Conservation (phyloP, 192 early-diverging fungal species). For the Coemansia sp. region DNA sequence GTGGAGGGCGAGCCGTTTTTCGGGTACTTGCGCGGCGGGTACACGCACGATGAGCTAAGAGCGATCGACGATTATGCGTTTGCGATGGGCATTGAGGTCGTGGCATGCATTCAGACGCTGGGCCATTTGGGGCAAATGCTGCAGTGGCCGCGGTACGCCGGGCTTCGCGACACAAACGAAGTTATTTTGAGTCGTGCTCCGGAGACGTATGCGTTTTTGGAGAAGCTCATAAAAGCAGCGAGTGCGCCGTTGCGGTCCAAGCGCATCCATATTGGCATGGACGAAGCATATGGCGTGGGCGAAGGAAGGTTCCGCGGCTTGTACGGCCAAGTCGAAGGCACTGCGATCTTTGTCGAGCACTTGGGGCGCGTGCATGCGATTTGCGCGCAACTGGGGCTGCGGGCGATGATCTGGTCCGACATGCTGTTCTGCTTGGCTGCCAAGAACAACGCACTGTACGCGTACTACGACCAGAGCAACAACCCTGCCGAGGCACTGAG, state of each 20-base stretch:
- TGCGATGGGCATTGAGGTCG: slow-evolving; percentile 76
- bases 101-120: slow-evolving; percentile 88
- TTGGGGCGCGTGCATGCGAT: slow-evolving; percentile 70
- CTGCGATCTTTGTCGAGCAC: slow-evolving; percentile 76
- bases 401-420: slow-evolving; percentile 89
- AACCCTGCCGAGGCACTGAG: slow-evolving; percentile 59
- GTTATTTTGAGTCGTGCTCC: slow-evolving; percentile 71
- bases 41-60: slow-evolving; percentile 69
- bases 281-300: slow-evolving; percentile 84
- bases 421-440: slow-evolving; percentile 69
- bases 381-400: slow-evolving; percentile 59
- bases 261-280: slow-evolving; percentile 85
- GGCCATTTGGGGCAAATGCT: slow-evolving; percentile 88
- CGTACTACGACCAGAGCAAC: slow-evolving; percentile 75
- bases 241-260: slow-evolving; percentile 70
- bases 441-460: slow-evolving; percentile 77
- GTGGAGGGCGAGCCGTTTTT: slow-evolving; percentile 69
- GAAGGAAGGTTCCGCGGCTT: slow-evolving; percentile 78
- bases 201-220: slow-evolving; percentile 77
- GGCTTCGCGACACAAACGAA: slow-evolving; percentile 78
- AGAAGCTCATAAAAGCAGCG: slow-evolving; percentile 67
- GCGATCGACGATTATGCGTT: slow-evolving; percentile 78
- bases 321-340: slow-evolving; percentile 72
- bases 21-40: slow-evolving; percentile 72
- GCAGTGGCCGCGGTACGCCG: slow-evolving; percentile 82